phyloP scores from a whole-genome alignment of 2,329 filamentous ascomycete genomes.

The Aspergillus sp. region DNA sequence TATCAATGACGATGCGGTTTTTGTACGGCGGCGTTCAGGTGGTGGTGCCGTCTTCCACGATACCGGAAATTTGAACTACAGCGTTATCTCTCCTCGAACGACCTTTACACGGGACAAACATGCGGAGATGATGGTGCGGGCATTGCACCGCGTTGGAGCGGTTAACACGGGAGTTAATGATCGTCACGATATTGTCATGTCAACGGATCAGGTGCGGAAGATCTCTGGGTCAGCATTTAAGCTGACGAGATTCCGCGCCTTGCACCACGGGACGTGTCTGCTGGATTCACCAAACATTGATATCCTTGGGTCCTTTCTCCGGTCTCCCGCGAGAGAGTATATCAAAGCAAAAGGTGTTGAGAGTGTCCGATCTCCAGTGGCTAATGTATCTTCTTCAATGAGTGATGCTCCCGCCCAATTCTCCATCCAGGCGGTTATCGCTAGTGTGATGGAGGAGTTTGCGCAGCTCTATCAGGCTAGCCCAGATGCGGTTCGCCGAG shows the following conservation, averaged over 20 bases:
- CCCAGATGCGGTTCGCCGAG: constrained; percentile 33
- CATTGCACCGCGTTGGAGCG: constrained; percentile 55
- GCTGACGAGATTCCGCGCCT: constrained; percentile 72
- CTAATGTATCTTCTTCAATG: constrained; percentile 67
- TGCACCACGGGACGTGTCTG: constrained; percentile 93
- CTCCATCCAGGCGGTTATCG: constrained; percentile 48
- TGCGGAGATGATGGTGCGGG: constrained; percentile 89
- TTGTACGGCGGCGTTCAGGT: constrained; percentile 82
- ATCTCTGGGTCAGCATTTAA: constrained; percentile 96
- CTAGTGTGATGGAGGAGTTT: constrained; percentile 66
- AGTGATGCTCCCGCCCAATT: constrained; percentile 46
- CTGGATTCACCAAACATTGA: constrained; percentile 73
- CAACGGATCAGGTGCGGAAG: constrained; percentile 63
- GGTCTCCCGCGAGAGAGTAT: constrained; percentile 73
- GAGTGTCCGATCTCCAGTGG: constrained; percentile 81
- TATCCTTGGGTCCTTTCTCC: constrained; percentile 67
- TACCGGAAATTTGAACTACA: constrained; percentile 89
- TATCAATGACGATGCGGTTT: constrained; percentile 46
- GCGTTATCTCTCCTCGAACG: constrained; percentile 77
- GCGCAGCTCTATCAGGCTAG: constrained; percentile 60
- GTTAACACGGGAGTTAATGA: constrained; percentile 74
- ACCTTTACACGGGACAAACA: constrained; percentile 82
- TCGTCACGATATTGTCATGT: constrained; percentile 88
- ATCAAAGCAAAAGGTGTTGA: constrained; percentile 84
- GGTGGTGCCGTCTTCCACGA: constrained; percentile 96